Base-by-base conservation (phyloP, 2,329 filamentous ascomycete species). In the Polychaeton citri region DNA sequence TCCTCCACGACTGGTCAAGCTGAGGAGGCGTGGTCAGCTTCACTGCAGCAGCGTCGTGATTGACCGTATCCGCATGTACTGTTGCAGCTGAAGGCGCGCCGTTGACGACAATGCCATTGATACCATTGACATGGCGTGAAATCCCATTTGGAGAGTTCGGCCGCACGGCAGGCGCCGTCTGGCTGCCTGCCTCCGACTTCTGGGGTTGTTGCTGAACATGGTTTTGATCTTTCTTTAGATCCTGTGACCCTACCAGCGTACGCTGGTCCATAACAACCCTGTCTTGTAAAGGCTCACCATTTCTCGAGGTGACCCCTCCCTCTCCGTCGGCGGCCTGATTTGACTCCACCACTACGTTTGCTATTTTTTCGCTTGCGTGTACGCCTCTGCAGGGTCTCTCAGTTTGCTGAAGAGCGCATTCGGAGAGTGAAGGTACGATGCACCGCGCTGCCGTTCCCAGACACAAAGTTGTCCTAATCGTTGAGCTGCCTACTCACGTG, bases 1-100 rank as follows among this genome's bases (percentile, higher is more conserved):
- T 80, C 13, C 50, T 49, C 53, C 53, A 56, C 42, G 49, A 51
- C 52, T 93, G 84, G 33, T 62, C 58, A 28, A 78, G 59, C 42
- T 70, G 65, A 12, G 71, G 72, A 2, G 69, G 66, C 7, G 19
- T 32, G 2, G 26, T 21, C 17, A 33, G 20, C 19, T 39, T 21
- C 2, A 28, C 19, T 34, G 32, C 21, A 34, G 19, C 17, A 4
- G 12, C 30, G 15, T 13, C 20, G 19, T 15, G 19, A 26, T 20
- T 18, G 21, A 32, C 13, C n/a, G 40, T 42, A 35, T 48, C 44
- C 15, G 24, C 24, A 15, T 15, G 24, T 15, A 15, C 12, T 15
- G 24, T 10, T 7, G 24, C 15, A 5, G 34, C 15, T 12, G 38
- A 16, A 6, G 39, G 16, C 13, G 20, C 7, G 10, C 43, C 45